Percentiles rank a stretch among this genome's conserved stretches.
Evolutionary conservation across 148 eudicot species (phyloP).

Genomic region (Arctostaphylos glauca): DNA sequence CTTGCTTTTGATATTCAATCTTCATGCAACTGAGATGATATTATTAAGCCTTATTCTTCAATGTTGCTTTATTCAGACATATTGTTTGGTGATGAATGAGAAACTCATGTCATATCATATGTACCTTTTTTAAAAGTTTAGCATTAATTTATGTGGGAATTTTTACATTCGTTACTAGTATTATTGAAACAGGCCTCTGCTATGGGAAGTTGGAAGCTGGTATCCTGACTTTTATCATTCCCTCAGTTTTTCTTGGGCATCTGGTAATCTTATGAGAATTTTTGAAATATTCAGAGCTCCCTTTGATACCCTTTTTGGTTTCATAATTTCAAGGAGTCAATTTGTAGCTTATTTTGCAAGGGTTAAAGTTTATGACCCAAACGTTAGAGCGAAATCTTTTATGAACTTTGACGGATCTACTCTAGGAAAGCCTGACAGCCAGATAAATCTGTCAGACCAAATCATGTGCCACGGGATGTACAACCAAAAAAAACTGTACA

Average conservation of each 20-base stretch:
- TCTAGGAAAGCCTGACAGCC: constrained; percentile 3
- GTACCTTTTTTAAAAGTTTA: background rate
- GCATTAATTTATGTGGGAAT: constrained; percentile 5
- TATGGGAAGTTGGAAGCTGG: constrained; percentile 98
- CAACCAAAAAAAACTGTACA: too few relatives aligned
- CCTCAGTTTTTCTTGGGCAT: constrained; percentile 79
- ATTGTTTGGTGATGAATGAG: background rate
- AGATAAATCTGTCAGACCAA: too few relatives aligned
- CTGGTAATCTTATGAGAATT: constrained; percentile 57
- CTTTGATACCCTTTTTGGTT: background rate
- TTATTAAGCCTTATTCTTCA: background rate
- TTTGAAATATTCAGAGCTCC: constrained; percentile 2
- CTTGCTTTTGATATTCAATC: background rate
- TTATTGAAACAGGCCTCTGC: constrained; percentile 70
- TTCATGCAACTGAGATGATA: background rate
- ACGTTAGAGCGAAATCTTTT: background rate
- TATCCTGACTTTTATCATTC: constrained; percentile 75
- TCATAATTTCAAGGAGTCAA: background rate
- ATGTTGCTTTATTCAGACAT: background rate
- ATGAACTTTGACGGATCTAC: background rate
- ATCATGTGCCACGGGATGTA: background rate
- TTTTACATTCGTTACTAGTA: constrained; percentile 3
- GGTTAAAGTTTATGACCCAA: background rate
- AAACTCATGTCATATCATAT: background rate
- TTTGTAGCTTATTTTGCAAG: constrained; percentile 1